Evolutionary conservation across 2,329 filamentous ascomycete species (phyloP), one percentile per base, ranked within the genome.

Genomic region (Xylariomycetidae sp.): DNA sequence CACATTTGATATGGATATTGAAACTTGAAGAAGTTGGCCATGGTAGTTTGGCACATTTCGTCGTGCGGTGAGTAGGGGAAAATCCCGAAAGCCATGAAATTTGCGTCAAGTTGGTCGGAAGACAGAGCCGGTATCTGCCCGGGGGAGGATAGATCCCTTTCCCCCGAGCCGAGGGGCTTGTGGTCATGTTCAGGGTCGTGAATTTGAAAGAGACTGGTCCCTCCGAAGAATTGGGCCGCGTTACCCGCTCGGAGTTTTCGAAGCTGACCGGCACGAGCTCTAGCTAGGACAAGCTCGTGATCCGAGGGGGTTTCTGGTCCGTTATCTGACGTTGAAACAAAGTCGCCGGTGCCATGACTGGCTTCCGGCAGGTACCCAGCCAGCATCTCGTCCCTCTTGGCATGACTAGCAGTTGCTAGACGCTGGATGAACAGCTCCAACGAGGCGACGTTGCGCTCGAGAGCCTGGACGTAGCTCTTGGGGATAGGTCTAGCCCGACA

Each of bases 1-100:
- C 65, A 62, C 66, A 72, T 69, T 42, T 66, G 59, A 40, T 68
- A 70, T 22, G 66, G 61, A 31, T 72, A 72, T 15, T 68, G 61
- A 23, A 64, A 51, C 33, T 63, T 59, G 48, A 72, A 72, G 42
- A 71, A 72, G 4, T 53, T 56, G 1, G 65, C 63, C 65, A 71
- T 69, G 30, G 69, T 55, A 13, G 53, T 49, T 34, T 63, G 65
- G 10, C 62, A 69, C 12, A 58, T 61, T 15, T 67, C 60, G 31
- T 69, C 63, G 16, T 66, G 59, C 4, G 65, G 64, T n/a, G 58
- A 56, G 41, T 64, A 67, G 45, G 56, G 50, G 51, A 66, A 39
- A 28, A 25, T 34, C 32, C 37, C 34, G 34, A 17, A 33, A 30
- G 16, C 30, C 34, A 19, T 34, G 29, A 16, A 25, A 16, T 28